Percentiles rank a stretch among this genome's conserved stretches.
Conservation (phyloP, 176 grass and related monocot genomes). For the Poa pratensis region DNA sequence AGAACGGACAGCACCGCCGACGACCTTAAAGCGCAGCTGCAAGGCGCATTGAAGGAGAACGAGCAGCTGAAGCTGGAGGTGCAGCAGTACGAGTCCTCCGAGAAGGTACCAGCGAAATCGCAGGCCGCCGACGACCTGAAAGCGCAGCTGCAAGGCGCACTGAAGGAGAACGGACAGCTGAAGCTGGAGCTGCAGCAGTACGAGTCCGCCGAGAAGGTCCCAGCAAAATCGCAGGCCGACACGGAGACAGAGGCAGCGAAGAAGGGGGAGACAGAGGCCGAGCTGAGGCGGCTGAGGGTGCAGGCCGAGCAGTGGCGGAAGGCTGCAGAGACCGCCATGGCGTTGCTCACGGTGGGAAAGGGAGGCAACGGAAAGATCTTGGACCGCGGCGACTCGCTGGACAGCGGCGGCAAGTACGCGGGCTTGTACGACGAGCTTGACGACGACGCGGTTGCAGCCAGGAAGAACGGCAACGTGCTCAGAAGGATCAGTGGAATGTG, state of each 20-base stretch:
- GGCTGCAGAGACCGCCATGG: slow-evolving; percentile 87
- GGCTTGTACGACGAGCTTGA: slow-evolving; percentile 62
- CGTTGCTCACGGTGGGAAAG: slow-evolving; percentile 76
- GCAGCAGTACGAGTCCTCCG: slow-evolving; percentile 49
- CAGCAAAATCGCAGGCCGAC: slow-evolving; percentile 43
- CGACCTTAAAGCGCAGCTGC: slow-evolving; percentile 53
- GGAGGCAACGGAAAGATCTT: slow-evolving; percentile 71
- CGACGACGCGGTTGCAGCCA: slow-evolving; percentile 65
- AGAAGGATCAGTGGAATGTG: slow-evolving; percentile 95
- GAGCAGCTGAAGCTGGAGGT: slow-evolving; percentile 58
- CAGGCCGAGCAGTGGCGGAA: slow-evolving; percentile 99
- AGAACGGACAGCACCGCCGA: slow-evolving; percentile 29
- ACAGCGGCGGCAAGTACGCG: slow-evolving; percentile 58
- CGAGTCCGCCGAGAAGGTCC: slow-evolving; percentile 52
- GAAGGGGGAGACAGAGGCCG: slow-evolving; percentile 72
- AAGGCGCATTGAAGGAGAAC: slow-evolving; percentile 59
- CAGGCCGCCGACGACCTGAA: slow-evolving; percentile 38
- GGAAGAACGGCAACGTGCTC: slow-evolving; percentile 85
- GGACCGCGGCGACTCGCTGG: slow-evolving; percentile 61
- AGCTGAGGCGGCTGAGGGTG: slow-evolving; percentile 79
- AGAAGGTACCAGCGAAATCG: slow-evolving; percentile 46
- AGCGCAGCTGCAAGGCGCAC: slow-evolving; percentile 51
- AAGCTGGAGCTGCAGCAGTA: slow-evolving; percentile 56
- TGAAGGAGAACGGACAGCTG: slow-evolving; percentile 61
- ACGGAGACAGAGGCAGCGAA: slow-evolving; percentile 37